A percentile compares a stretch with the other conserved stretches of the same genome.
These are phyloP conservation scores for Spergularia azorica DNA, from an alignment of 179 eudicot genomes.

Conservation along the genomic window DNA sequence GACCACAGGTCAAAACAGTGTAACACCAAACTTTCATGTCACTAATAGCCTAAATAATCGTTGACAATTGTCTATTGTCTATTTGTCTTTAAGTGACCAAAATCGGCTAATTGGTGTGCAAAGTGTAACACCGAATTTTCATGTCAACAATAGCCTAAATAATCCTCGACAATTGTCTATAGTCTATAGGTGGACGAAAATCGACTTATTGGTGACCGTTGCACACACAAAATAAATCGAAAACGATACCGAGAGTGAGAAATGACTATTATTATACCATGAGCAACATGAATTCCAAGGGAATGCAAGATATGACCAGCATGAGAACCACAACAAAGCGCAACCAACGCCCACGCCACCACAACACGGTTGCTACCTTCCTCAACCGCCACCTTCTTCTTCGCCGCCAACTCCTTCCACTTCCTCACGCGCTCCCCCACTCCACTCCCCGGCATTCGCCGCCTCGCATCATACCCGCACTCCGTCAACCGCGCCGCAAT, in stretches of 20 bases:
- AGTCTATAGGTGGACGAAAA: no score
- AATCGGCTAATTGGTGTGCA: no score
- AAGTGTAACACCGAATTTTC: no score
- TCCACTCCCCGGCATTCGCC: conserved; percentile 61
- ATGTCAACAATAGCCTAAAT: no score
- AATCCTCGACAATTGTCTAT: no score
- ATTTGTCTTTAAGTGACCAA: no score
- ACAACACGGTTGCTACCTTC: conserved; percentile 69
- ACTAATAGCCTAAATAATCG: no score
- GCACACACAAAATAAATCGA: no score
- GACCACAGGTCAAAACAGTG: no score
- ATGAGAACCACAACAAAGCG: conserved; percentile 87
- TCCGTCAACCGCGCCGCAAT: conserved; percentile 66
- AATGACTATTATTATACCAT: conserved; percentile 49
- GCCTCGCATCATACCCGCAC: conserved; percentile 77
- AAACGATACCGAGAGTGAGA: neutral
- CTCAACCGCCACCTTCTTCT: conserved; percentile 58
- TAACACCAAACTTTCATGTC: no score
- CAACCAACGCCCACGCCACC: conserved; percentile 90
- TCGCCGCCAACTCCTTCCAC: conserved; percentile 73
- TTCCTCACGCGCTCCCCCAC: conserved; percentile 77
- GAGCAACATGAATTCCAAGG: conserved; percentile 79
- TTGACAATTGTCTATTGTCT: no score
- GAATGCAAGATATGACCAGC: conserved; percentile 82
- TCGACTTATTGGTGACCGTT: no score